Conservation (phyloP, 257 asterid genomes). For the Gynochthodes officinalis region DNA sequence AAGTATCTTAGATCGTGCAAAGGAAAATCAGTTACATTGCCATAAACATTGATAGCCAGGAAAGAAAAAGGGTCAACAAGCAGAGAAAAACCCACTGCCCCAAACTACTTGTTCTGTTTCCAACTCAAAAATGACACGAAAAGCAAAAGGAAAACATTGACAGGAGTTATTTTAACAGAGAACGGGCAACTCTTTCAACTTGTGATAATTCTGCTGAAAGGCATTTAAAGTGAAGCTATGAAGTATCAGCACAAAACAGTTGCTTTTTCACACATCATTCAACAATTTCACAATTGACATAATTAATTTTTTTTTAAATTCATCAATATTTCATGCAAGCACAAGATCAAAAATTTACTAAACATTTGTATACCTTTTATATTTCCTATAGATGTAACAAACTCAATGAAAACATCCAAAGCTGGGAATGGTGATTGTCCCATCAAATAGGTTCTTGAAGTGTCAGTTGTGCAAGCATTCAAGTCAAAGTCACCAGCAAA, state of each 20-base stretch:
- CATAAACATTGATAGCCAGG: neutral
- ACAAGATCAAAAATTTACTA: neutral
- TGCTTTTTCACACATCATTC: neutral
- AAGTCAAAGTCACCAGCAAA: conserved; percentile 38
- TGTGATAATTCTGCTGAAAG: neutral
- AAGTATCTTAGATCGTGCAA: neutral
- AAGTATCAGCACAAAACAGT: neutral
- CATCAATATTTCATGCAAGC: neutral
- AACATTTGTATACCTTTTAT: conserved; percentile 49
- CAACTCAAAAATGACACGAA: neutral
- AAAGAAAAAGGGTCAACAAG: neutral
- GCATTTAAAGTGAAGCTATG: neutral
- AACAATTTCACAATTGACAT: no score
- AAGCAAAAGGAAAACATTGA: neutral
- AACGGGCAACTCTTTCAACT: neutral
- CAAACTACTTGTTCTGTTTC: neutral
- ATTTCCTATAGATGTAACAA: conserved; percentile 72
- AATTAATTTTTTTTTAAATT: no score
- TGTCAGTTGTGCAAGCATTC: conserved; percentile 48
- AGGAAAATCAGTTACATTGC: neutral
- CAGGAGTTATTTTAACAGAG: conserved; percentile 3
- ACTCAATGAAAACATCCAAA: conserved; percentile 65
- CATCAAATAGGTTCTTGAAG: conserved; percentile 62
- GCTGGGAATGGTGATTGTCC: conserved; percentile 88
- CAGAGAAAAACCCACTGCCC: neutral